Conservation (phyloP, 345 rosid genomes). For the Populus deltoides region DNA sequence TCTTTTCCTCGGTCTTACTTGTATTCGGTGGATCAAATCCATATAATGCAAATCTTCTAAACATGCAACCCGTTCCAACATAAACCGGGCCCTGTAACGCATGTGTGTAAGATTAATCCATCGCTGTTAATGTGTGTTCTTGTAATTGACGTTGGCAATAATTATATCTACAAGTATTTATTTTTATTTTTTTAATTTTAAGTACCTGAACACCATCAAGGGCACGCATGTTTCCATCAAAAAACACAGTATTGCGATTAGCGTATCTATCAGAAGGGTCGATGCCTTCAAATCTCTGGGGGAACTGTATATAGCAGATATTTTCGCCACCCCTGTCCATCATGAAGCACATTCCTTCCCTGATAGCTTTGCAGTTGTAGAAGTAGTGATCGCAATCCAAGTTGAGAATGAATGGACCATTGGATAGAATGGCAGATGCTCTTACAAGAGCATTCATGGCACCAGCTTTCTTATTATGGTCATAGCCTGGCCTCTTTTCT, state of each 20-base stretch:
- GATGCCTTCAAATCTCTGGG: constrained; percentile 94
- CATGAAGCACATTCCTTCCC: constrained; percentile 99
- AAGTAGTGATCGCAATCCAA: constrained; percentile 97
- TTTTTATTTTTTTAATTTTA: background rate
- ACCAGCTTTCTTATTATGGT: constrained; percentile 96
- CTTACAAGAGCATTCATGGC: constrained; percentile 93
- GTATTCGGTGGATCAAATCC: constrained; percentile 83
- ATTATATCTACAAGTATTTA: background rate
- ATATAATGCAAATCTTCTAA: constrained; percentile 85
- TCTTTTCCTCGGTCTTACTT: constrained; percentile 30
- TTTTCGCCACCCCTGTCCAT: constrained; percentile 91
- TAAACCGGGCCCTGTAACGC: constrained; percentile 71
- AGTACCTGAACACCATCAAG: constrained; percentile 89
- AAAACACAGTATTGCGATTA: constrained; percentile 86
- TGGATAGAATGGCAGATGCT: constrained; percentile 80
- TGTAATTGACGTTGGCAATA: background rate
- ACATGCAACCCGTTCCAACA: constrained; percentile 94
- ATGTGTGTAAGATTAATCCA: background rate
- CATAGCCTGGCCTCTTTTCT: constrained; percentile 91
- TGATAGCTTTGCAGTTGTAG: constrained; percentile 75
- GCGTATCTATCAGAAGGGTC: constrained; percentile 97
- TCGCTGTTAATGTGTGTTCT: background rate
- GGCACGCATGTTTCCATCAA: constrained; percentile 97
- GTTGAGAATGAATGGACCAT: constrained; percentile 94
- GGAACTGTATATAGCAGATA: constrained; percentile 92